Base-by-base conservation (phyloP, 73 alveolate genomes). In the Symbiodinium natans region DNA sequence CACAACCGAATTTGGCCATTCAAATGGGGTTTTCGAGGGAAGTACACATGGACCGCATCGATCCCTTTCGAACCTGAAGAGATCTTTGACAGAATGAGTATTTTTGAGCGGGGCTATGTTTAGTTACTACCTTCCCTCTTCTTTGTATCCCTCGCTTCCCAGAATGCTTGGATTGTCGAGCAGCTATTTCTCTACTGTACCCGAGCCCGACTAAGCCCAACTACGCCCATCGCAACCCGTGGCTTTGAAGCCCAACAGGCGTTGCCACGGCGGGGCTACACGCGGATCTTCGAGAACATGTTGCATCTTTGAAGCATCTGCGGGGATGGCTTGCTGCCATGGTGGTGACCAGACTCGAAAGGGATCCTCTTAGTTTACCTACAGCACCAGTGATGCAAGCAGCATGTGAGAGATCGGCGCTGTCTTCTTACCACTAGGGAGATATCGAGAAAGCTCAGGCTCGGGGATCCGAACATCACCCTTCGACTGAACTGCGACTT, bases 251-350 rank as follows among this genome's bases (percentile, higher is more conserved):
- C n/a, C 71, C 71, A 52, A 23, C 17, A 52, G 71, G 98, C 98
- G n/a, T 74, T 92, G 80, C 98, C 98, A 3, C 34, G 25, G 41
- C 52, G 98, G 11, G 98, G 98, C 82, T 92, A 92, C 82, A 92
- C 98, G 15, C 88, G 98, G 31, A 92, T 92, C 77, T 92, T 92
- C 84, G 98, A 92, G 90, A 92, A 92, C 73, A 92, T 92, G 98
- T 31, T 92, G 89, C 83, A 11, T 0, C 71, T 52, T 52, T 52
- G 15, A 5, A 2, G 71, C 71, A 52, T 52, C n/a, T 15, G n/a
- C 6, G 23, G 25, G n/a, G n/a, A n/a, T n/a, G n/a, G n/a, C n/a
- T n/a, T n/a, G n/a, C n/a, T n/a, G n/a, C n/a, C n/a, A n/a, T n/a
- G n/a, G n/a, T n/a, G n/a, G n/a, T n/a, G n/a, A n/a, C n/a, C n/a